Base-by-base conservation (phyloP, 2,329 filamentous ascomycete species). In the Calonectria ilicicola region DNA sequence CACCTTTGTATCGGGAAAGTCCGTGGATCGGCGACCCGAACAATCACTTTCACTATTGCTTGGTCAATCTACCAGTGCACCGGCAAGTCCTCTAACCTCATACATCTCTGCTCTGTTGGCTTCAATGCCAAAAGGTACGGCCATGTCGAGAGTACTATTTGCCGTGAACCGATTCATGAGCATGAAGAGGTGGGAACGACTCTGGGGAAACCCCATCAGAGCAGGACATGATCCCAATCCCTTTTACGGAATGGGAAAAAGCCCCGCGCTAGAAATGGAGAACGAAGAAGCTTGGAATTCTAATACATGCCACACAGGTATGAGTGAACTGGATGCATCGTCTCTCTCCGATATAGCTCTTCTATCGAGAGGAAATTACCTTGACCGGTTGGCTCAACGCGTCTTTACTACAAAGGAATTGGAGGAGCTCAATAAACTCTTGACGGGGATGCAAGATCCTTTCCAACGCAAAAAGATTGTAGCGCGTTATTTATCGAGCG, bases 201-300 rank as follows among this genome's bases (percentile, higher is more conserved):
- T 79, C 0, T 79, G 78, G 78, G 76, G 74, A 1, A 79, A 79
- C 21, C 78, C 78, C 0, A 79, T 79, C 1, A 64, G 76, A 0
- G 78, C 77, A 1, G 77, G 78, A 0, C 78, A 79, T 40, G 78
- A 79, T 8, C 75, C 78, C 0, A 79, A 79, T 26, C 78, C 78
- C 0, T 79, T 79, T 1, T 79, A 79, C 27, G 78, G 78, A 0
- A 67, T 76, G 0, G 76, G 70, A 3, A 51, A 47, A 10, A 17
- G 27, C 2, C 51, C 44, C 1, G 19, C 21, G 1, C 29, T 23
- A 19, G 38, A 66, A 40, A 7, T 17, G 2, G 29, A n/a, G 0
- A 19, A 4, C 3, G 32, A 49, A 2, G 26, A 15, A 17, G 19
- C 21, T 7, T 23, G 21, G 23, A 9, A 7, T 12, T 49, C n/a